Conservation (phyloP, 192 early-diverging fungal genomes). For the Jimgerdemannia lactiflua region DNA sequence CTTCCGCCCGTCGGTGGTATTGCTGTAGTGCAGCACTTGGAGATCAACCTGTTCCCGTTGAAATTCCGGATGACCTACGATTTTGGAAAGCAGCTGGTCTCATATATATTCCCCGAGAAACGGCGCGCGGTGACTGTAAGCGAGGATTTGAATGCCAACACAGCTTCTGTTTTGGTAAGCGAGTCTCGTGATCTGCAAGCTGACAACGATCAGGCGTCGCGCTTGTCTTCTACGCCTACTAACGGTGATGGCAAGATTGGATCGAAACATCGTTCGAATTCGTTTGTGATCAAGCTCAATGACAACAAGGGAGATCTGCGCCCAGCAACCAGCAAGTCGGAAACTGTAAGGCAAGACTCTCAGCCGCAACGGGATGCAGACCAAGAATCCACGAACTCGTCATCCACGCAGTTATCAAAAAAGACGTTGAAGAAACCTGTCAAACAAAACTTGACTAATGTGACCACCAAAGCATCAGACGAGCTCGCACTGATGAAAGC, state of each 20-base stretch:
- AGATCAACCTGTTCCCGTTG: slow-evolving; percentile 82
- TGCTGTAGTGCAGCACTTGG: slow-evolving; percentile 86
- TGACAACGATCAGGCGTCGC: not conserved
- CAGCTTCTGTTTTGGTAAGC: not conserved
- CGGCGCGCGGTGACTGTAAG: slow-evolving; percentile 3
- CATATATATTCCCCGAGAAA: slow-evolving; percentile 78
- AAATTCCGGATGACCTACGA: slow-evolving; percentile 85
- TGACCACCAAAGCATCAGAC: slow-evolving; percentile 18
- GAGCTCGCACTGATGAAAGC: slow-evolving; percentile 82
- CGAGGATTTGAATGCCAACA: not conserved
- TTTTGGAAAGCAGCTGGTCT: slow-evolving; percentile 74
- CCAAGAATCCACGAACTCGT: slow-evolving; percentile 10
- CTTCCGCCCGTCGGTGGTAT: slow-evolving; percentile 91
- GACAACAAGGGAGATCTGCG: not conserved
- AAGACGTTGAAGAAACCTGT: slow-evolving; percentile 32
- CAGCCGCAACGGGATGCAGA: not conserved
- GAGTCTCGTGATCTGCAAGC: not conserved
- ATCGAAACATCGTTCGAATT: not conserved
- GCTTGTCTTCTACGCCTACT: not conserved
- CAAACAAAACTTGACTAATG: slow-evolving; percentile 2
- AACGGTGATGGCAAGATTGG: not conserved
- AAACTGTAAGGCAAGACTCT: not conserved
- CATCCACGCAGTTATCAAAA: slow-evolving; percentile 25
- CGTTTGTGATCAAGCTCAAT: not conserved
- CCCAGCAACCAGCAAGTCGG: not conserved